Percentiles rank a stretch among this genome's conserved stretches.
phyloP scores from a whole-genome alignment of 73 alveolate species.

The Halteria grandinella region DNA sequence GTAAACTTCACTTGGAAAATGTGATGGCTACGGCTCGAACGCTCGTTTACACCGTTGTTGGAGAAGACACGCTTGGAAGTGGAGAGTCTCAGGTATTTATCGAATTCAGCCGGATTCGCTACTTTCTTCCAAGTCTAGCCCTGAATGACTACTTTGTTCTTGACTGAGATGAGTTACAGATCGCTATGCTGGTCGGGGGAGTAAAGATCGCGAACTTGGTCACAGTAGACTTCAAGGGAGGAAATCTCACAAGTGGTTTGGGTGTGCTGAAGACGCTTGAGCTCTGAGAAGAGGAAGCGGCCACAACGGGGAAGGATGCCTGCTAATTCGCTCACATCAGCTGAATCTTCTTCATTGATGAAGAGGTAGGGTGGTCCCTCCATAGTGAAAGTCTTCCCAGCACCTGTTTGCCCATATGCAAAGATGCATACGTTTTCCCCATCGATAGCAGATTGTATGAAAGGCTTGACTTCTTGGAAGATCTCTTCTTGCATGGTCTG shows the following conservation, averaged over 20 bases:
- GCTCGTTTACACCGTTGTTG: constrained; percentile 40
- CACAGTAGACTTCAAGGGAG: constrained; percentile 39
- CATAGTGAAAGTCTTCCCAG: constrained; percentile 74
- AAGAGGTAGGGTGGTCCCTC: constrained; percentile 57
- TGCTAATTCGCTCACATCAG: not conserved
- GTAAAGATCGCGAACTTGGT: constrained; percentile 28
- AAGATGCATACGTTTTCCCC: constrained; percentile 71
- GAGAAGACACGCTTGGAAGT: constrained; percentile 19
- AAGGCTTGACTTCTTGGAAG: constrained; percentile 62
- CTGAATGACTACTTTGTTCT: constrained; percentile 21
- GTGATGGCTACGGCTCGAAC: constrained; percentile 44
- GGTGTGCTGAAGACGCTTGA: not conserved
- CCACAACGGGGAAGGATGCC: constrained; percentile 47
- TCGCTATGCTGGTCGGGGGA: not conserved
- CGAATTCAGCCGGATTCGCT: not conserved
- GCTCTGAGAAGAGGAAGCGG: constrained; percentile 10
- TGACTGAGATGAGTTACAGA: constrained; percentile 9
- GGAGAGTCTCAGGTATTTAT: not conserved
- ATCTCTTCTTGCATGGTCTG: constrained; percentile 55
- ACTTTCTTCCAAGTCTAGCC: constrained; percentile 47
- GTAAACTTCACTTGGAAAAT: constrained; percentile 17
- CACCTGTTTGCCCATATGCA: constrained; percentile 74
- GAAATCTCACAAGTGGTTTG: no score
- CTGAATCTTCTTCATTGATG: constrained; percentile 30
- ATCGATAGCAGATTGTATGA: constrained; percentile 57